Evolutionary conservation across 148 eudicot genomes (phyloP).

Genomic region (Vaccinium vitisidaea): DNA sequence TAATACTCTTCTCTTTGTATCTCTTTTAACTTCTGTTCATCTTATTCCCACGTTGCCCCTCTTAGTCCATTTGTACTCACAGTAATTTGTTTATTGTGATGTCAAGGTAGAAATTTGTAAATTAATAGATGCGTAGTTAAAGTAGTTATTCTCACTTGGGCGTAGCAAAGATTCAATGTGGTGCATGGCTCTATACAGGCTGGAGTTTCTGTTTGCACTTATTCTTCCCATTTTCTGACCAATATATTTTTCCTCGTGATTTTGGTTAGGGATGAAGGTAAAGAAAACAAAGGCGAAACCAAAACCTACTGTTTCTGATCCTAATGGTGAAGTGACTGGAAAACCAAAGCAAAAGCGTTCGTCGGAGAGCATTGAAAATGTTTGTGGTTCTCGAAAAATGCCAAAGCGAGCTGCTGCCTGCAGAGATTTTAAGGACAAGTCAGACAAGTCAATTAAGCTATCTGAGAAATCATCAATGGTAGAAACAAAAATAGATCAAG

Average conservation of each 20-base stretch:
- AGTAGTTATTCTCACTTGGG: neutral
- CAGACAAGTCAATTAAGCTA: slow-evolving; percentile 46
- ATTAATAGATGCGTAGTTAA: neutral
- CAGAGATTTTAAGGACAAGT: slow-evolving; percentile 70
- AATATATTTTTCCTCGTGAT: neutral
- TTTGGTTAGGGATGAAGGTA: slow-evolving; percentile 16
- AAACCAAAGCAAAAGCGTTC: slow-evolving; percentile 13
- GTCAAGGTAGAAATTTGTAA: neutral
- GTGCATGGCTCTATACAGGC: neutral
- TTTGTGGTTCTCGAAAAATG: slow-evolving; percentile 56
- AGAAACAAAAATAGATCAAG: slow-evolving; percentile 51
- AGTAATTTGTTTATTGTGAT: neutral
- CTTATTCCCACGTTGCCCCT: neutral
- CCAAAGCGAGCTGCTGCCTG: slow-evolving; percentile 96
- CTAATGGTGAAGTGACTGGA: slow-evolving; percentile 8
- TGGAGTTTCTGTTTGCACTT: neutral
- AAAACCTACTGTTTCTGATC: slow-evolving; percentile 5
- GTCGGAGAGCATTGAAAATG: slow-evolving; percentile 15
- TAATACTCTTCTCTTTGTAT: neutral
- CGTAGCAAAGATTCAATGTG: neutral
- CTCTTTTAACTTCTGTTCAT: neutral
- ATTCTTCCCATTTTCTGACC: neutral
- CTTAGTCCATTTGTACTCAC: neutral
- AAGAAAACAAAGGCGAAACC: slow-evolving; percentile 10
- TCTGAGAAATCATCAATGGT: slow-evolving; percentile 50